These are phyloP conservation scores for Boletus fagicola DNA, from an alignment of 768 basidiomycete species.

Conservation along the genomic window DNA sequence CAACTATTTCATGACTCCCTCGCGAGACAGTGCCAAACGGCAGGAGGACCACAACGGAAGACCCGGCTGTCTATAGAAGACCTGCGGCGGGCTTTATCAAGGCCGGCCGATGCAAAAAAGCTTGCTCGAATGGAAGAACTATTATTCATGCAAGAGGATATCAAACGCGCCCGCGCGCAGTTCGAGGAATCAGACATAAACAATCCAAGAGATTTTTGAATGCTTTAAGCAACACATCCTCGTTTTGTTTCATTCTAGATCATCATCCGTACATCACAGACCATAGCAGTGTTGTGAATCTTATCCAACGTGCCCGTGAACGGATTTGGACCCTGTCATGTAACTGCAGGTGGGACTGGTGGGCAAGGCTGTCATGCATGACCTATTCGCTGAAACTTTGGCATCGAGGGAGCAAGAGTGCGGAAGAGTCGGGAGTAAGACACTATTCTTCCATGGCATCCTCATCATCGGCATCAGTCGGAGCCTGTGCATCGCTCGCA, in stretches of 20 bases:
- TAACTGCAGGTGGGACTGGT: neutral
- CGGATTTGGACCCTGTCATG: neutral
- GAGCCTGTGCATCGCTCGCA: slow-evolving; percentile 23
- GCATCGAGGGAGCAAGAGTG: neutral
- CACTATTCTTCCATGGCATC: slow-evolving; percentile 70
- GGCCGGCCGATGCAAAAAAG: slow-evolving; percentile 89
- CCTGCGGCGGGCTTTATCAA: slow-evolving; percentile 72
- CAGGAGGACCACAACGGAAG: slow-evolving; percentile 68
- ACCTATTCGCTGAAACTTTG: neutral
- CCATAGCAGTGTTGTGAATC: slow-evolving; percentile 5
- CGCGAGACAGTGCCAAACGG: slow-evolving; percentile 61
- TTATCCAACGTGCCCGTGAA: neutral
- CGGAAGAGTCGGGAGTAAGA: neutral
- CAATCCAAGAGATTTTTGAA: slow-evolving; percentile 46
- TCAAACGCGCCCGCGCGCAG: slow-evolving; percentile 81
- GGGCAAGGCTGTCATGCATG: neutral
- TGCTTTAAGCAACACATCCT: neutral
- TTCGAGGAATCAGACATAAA: slow-evolving; percentile 59
- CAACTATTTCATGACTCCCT: slow-evolving; percentile 6
- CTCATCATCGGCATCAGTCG: slow-evolving; percentile 37
- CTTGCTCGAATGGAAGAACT: slow-evolving; percentile 90
- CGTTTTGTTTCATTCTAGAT: neutral
- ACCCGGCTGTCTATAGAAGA: slow-evolving; percentile 83
- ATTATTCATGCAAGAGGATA: slow-evolving; percentile 91
- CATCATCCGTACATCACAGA: slow-evolving; percentile 1